Evolutionary conservation across 192 early-diverging fungal species (phyloP).

Genomic region (Gryganskiella cystojenkinii): DNA sequence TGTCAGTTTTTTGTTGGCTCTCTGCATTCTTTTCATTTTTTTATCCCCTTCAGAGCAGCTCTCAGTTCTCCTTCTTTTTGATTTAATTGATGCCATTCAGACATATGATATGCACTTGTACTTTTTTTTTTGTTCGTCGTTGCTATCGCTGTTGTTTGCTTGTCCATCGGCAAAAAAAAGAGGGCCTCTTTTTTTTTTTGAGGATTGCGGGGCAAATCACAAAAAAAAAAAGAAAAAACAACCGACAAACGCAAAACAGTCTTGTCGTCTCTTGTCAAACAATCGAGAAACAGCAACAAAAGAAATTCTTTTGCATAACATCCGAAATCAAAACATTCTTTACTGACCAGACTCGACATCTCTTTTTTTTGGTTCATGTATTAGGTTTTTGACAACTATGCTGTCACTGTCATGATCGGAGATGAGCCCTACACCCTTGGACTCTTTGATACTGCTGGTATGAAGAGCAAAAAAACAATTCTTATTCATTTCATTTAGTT

Average conservation of each 20-base stretch:
- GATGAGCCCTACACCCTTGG: slow-evolving; percentile 96
- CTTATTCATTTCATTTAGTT: neutral
- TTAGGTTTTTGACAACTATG: slow-evolving; percentile 98
- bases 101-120: neutral
- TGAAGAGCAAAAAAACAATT: slow-evolving; percentile 5
- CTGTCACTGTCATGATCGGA: slow-evolving; percentile 99
- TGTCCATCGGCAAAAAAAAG: no score
- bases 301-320: no score
- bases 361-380: neutral
- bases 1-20: no score
- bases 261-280: no score
- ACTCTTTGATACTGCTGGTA: slow-evolving; percentile 93
- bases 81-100: slow-evolving; percentile 10
- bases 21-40: slow-evolving; percentile 30
- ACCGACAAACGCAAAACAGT: no score
- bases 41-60: slow-evolving; percentile 52
- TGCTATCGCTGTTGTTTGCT: no score
- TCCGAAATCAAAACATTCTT: no score
- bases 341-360: no score
- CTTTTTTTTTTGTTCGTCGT: neutral
- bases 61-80: slow-evolving; percentile 16
- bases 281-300: no score
- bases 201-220: no score
- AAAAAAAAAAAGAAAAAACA: no score
- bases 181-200: no score